phyloP scores from a whole-genome alignment of 2,329 filamentous ascomycete genomes.

The Aspergillus phoenicis region DNA sequence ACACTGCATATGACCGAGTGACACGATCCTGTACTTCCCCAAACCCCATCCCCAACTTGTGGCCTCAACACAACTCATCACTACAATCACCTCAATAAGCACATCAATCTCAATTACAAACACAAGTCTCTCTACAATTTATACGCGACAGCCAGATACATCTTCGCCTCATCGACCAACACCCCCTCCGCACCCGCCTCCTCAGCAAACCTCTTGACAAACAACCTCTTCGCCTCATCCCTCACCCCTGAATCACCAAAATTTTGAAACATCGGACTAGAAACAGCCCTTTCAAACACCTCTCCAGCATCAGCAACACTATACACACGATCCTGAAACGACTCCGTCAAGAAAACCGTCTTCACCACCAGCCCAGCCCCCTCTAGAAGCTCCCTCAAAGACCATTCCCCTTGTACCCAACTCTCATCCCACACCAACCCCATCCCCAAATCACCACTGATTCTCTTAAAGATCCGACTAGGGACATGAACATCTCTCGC shows the following conservation, averaged over 20 bases:
- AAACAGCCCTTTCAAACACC: slow-evolving; percentile 6
- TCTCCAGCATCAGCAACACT: background rate
- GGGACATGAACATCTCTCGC: slow-evolving; percentile 10
- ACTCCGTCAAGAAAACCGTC: slow-evolving; percentile 3
- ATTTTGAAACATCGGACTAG: slow-evolving; percentile 10
- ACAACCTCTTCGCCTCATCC: slow-evolving; percentile 4
- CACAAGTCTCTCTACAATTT: background rate
- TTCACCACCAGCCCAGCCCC: background rate
- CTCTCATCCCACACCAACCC: slow-evolving; percentile 11
- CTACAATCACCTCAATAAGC: background rate
- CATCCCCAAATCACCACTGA: background rate
- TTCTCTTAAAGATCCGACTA: background rate
- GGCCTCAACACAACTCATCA: too few species aligned
- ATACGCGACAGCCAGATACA: slow-evolving; percentile 10
- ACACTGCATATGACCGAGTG: too few species aligned
- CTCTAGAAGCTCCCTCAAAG: background rate
- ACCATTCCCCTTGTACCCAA: slow-evolving; percentile 8
- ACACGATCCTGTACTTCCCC: too few species aligned
- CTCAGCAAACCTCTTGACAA: slow-evolving; percentile 1
- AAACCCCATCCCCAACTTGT: too few species aligned
- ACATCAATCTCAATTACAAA: background rate
- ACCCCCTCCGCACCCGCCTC: slow-evolving; percentile 2
- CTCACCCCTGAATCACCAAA: background rate
- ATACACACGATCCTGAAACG: slow-evolving; percentile 6
- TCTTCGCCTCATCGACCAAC: slow-evolving; percentile 13